Evolutionary conservation across 1,284 basidiomycete genomes (phyloP), one percentile per base, ranked within the genome.

Genomic region (Omphalotus olearius): DNA sequence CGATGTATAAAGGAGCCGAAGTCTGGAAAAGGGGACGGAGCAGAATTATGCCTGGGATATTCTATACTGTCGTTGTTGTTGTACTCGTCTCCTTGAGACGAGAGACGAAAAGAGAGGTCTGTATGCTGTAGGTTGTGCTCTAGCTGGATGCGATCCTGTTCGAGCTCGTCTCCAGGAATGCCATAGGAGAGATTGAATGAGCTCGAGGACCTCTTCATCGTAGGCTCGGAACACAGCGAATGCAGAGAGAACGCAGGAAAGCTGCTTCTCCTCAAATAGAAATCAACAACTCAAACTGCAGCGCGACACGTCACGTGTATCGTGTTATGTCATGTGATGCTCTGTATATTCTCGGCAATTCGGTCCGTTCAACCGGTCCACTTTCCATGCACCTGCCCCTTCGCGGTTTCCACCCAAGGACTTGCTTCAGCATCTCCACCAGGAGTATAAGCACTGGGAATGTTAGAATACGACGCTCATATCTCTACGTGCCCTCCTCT

Each of bases 401-500:
- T 26, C 42, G 17, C 13, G 6, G 30, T 33, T 25, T 25, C 16
- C 14, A 30, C 35, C 17, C 13, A 35, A 45, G 20, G 23, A 16
- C 44, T 33, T 9, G 4, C 30, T 13, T 33, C 30, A 33, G 13
- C 30, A 33, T 33, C 28, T 23, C 11, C 25, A 45, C 25, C 23
- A 28, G 45, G 23, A 16, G 9, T n/a, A 23, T 47, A 3, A 47
- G 18, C 25, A 47, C 45, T 10, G 13, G 35, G 7, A 35, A 54
- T n/a, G 39, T 4, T 10, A 35, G 51, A 28, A 63, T 82, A 6
- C 72, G 72, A 36, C 75, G 84, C 38, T 85, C 83, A 13, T 85
- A 84, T 60, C 79, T 86, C 52, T 86, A 86, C 62, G 81, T 93
- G 1, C 91, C 91, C 11, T 75, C 84, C 7, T 87, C 90, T 0